Evolutionary conservation across 169 alveolate species (phyloP).

Genomic region (Eimeria sp.): DNA sequence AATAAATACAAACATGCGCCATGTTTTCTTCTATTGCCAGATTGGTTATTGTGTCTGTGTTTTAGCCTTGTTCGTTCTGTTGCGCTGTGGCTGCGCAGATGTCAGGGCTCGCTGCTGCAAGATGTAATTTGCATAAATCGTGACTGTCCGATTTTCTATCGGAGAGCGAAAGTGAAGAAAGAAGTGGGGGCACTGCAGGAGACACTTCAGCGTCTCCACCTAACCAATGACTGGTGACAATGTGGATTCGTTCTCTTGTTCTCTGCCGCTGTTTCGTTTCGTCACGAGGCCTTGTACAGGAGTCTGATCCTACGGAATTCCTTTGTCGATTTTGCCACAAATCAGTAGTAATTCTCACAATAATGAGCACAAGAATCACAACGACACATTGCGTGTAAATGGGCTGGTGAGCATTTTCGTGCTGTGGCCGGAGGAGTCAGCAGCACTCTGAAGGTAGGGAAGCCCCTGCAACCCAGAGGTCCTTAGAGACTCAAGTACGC

Average conservation of each 20-base stretch:
- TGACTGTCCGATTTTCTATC: constrained; percentile 99
- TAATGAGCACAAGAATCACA: background rate
- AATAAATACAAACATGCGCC: too few relatives aligned
- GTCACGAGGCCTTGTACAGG: background rate
- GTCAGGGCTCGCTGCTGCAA: constrained; percentile 98
- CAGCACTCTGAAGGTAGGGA: background rate
- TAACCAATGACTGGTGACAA: constrained; percentile 59
- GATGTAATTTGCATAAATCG: constrained; percentile 98
- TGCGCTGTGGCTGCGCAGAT: constrained; percentile 85
- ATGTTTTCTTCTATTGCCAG: background rate
- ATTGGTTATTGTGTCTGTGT: background rate
- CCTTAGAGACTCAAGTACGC: background rate
- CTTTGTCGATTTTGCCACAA: background rate
- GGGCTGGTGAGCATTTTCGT: background rate
- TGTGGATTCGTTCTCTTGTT: background rate
- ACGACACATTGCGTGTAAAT: background rate
- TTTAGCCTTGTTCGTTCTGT: too few relatives aligned
- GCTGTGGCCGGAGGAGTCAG: background rate
- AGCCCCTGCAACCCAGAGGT: background rate
- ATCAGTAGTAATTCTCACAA: background rate
- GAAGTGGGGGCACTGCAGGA: constrained; percentile 72
- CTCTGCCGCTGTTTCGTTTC: background rate
- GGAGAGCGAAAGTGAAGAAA: constrained; percentile 96
- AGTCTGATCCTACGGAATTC: background rate
- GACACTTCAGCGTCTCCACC: constrained; percentile 34